phyloP scores from a whole-genome alignment of 202 grass and related monocot genomes.

The Tripidium arundinaceum region DNA sequence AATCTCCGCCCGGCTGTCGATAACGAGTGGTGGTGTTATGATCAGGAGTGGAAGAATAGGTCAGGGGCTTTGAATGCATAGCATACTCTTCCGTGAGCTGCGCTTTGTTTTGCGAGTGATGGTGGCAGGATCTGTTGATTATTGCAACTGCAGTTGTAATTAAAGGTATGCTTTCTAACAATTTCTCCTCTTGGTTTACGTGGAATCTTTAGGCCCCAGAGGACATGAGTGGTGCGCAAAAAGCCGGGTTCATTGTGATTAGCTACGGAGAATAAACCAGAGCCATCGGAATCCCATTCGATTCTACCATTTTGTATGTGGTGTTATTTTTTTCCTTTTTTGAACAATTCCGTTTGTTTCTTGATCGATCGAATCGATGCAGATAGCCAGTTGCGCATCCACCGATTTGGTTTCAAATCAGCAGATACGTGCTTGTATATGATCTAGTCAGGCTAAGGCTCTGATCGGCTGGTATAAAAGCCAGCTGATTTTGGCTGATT shows the following conservation, averaged over 20 bases:
- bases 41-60: conserved; percentile 22
- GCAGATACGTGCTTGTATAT: not conserved
- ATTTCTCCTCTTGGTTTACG: conserved; percentile 23
- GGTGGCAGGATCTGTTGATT: conserved; percentile 23
- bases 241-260: conserved; percentile 26
- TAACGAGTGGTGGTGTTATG: conserved; percentile 16
- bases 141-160: conserved; percentile 39
- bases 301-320: not conserved
- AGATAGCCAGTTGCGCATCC: not conserved
- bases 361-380: not conserved
- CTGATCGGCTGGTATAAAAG: no score
- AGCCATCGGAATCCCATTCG: conserved; percentile 37
- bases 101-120: not conserved
- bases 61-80: conserved; percentile 4
- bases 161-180: conserved; percentile 29
- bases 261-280: conserved; percentile 40
- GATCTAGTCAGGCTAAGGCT: no score
- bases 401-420: not conserved
- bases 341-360: not conserved
- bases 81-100: not conserved
- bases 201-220: conserved; percentile 26
- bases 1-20: conserved; percentile 24
- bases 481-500: no score
- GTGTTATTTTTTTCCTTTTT: not conserved
- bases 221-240: conserved; percentile 19